A percentile compares a stretch with the other conserved stretches of the same genome.
These are phyloP conservation scores for Metrosideros polymorpha DNA, from an alignment of 441 rosid genomes.

Conservation along the genomic window DNA sequence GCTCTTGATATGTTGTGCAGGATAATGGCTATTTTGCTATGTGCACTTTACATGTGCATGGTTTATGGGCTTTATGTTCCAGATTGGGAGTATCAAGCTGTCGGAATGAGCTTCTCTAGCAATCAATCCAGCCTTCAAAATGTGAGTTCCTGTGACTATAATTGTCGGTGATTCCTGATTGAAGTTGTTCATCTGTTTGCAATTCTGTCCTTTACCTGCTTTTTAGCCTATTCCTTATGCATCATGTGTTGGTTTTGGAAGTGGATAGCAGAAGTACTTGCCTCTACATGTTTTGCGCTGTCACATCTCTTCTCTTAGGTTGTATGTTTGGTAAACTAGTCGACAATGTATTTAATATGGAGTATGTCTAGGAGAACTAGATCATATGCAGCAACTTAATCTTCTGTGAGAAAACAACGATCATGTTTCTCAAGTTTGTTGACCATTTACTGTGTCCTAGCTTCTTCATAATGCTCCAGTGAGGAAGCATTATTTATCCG, in stretches of 20 bases:
- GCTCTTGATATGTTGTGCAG: constrained; percentile 22
- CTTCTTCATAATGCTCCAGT: background rate
- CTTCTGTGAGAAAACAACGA: background rate
- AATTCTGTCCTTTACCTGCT: background rate
- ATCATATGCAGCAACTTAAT: background rate
- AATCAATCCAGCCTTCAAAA: constrained; percentile 17
- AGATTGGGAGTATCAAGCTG: constrained; percentile 42
- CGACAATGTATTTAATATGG: background rate
- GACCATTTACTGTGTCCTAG: background rate
- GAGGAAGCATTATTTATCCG: background rate
- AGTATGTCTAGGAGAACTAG: background rate
- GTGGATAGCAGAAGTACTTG: background rate
- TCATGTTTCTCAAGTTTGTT: background rate
- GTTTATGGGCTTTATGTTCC: constrained; percentile 54
- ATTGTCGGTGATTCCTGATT: background rate
- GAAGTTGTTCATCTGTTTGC: background rate
- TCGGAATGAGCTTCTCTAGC: constrained; percentile 4
- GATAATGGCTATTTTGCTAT: constrained; percentile 26
- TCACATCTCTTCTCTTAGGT: background rate
- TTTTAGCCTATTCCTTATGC: background rate
- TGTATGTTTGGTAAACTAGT: background rate
- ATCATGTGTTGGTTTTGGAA: background rate
- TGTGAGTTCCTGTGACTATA: constrained; percentile 22
- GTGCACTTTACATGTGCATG: constrained; percentile 33
- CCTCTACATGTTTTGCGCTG: background rate